Conservation (phyloP, 2,329 filamentous ascomycete species). For the Arthroderma uncinatum region DNA sequence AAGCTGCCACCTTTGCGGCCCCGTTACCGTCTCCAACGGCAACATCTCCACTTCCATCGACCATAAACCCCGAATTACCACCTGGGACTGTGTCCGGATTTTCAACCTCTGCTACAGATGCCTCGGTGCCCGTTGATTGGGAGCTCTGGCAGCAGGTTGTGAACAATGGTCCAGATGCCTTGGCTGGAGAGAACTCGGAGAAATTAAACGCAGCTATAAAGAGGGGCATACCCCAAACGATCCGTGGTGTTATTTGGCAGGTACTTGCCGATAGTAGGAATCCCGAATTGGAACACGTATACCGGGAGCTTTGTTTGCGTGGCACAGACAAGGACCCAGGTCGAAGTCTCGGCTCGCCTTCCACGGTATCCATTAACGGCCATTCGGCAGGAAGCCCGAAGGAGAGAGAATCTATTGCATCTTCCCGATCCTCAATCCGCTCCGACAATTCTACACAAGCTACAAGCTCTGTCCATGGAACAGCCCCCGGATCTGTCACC, state of each 20-base stretch:
- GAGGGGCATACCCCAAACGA: slow-evolving; percentile 84
- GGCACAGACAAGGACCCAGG: slow-evolving; percentile 73
- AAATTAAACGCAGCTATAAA: slow-evolving; percentile 86
- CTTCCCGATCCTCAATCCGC: slow-evolving; percentile 74
- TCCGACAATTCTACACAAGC: slow-evolving; percentile 60
- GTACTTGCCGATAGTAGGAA: slow-evolving; percentile 92
- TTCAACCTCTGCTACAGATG: slow-evolving; percentile 56
- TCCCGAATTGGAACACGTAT: slow-evolving; percentile 76
- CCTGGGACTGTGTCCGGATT: slow-evolving; percentile 80
- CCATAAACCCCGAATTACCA: slow-evolving; percentile 58
- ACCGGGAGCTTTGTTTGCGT: slow-evolving; percentile 65
- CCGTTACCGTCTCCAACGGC: slow-evolving; percentile 14
- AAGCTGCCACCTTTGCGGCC: slow-evolving; percentile 27
- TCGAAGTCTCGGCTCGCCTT: slow-evolving; percentile 36
- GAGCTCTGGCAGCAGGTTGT: slow-evolving; percentile 95
- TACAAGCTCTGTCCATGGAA: slow-evolving; percentile 45
- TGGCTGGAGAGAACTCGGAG: slow-evolving; percentile 75
- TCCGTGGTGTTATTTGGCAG: slow-evolving; percentile 98
- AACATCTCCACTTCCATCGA: slow-evolving; percentile 42
- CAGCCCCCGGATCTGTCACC: slow-evolving; percentile 46
- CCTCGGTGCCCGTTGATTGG: slow-evolving; percentile 75
- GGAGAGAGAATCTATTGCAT: slow-evolving; percentile 54
- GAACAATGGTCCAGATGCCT: slow-evolving; percentile 81
- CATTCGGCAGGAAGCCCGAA: slow-evolving; percentile 44
- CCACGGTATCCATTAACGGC: slow-evolving; percentile 31